These are phyloP conservation scores for Hypoxylon fuscum DNA, from an alignment of 495 filamentous ascomycete species.

Conservation along the genomic window DNA sequence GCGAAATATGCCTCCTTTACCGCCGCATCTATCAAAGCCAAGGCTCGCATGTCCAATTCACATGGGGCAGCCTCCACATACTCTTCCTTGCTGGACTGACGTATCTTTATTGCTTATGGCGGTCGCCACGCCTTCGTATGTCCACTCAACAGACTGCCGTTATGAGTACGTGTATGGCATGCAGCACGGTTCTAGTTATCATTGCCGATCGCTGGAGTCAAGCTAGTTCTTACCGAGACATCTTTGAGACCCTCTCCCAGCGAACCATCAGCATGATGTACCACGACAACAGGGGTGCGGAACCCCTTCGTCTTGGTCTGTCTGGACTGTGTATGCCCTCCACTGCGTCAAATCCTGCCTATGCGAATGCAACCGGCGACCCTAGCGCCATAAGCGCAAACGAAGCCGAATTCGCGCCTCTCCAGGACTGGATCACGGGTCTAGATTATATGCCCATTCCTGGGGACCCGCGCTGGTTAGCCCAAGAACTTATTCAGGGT, in stretches of 20 bases:
- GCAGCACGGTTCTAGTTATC: neutral
- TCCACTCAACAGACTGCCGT: neutral
- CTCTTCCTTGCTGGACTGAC: constrained; percentile 22
- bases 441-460: too few relatives aligned
- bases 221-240: neutral
- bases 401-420: too few relatives aligned
- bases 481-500: too few relatives aligned
- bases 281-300: too few relatives aligned
- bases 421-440: too few relatives aligned
- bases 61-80: constrained; percentile 18
- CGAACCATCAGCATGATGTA: neutral
- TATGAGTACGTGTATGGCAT: neutral
- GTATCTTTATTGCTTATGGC: constrained; percentile 21
- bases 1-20: neutral
- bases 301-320: too few relatives aligned
- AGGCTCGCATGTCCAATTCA: neutral
- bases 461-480: too few relatives aligned
- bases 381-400: too few relatives aligned
- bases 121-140: neutral
- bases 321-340: too few relatives aligned
- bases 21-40: neutral
- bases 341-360: too few relatives aligned
- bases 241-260: neutral
- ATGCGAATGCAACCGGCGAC: too few relatives aligned
- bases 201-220: neutral